phyloP scores from a whole-genome alignment of 2,329 filamentous ascomycete species.

The Microthyrium microscopicum region DNA sequence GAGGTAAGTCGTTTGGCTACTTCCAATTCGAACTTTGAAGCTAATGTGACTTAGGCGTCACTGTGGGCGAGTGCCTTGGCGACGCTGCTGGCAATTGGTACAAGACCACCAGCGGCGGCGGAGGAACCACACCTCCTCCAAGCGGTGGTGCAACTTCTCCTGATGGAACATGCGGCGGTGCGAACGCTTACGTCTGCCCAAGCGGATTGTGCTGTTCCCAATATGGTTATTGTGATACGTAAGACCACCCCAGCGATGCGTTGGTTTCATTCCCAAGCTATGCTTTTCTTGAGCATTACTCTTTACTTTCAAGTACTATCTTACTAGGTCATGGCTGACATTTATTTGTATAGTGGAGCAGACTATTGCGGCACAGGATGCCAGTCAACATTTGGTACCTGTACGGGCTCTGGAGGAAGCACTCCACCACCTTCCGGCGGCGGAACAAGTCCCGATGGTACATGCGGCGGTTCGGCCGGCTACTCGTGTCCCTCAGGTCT shows the following conservation, averaged over 20 bases:
- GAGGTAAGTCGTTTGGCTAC: no score
- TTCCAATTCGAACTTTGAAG: no score
- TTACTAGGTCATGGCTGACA: no score
- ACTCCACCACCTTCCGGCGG: not conserved
- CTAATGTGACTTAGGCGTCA: no score
- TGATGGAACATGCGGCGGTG: not conserved
- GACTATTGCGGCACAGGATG: no score
- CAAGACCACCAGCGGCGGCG: constrained; percentile 9
- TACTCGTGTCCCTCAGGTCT: not conserved
- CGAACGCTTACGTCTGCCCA: not conserved
- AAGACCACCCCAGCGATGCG: not conserved
- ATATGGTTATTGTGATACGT: not conserved
- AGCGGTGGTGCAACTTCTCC: not conserved
- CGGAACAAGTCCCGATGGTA: not conserved
- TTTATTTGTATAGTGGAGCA: no score
- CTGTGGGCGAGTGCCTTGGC: constrained; percentile 40
- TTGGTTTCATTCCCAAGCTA: not conserved
- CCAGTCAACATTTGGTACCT: no score
- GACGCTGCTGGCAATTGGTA: constrained; percentile 39
- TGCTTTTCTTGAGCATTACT: not conserved
- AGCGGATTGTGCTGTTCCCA: not conserved
- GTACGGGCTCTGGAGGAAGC: not conserved
- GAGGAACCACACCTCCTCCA: not conserved
- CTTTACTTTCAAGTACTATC: no score
- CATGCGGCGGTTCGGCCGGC: not conserved